Evolutionary conservation across 1,139 yeast species (phyloP).

Genomic region (Blastobotrys aristatus): DNA sequence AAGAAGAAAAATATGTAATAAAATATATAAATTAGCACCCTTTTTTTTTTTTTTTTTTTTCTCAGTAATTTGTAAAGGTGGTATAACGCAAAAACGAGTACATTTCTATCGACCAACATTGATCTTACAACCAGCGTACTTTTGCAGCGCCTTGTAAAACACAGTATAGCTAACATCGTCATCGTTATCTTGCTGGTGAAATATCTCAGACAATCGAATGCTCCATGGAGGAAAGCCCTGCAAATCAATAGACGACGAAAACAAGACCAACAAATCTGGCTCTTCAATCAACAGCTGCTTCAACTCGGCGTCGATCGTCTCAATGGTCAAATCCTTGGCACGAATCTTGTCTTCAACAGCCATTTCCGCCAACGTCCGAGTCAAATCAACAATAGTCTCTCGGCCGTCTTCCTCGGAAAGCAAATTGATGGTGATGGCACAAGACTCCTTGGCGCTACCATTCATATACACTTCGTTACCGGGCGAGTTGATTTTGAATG

Average conservation of each 20-base stretch:
- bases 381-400: constrained; percentile 80
- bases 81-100: not conserved
- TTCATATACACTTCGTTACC: constrained; percentile 19
- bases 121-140: constrained; percentile 73
- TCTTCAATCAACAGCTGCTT: constrained; percentile 76
- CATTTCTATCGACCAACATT: constrained; percentile 80
- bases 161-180: constrained; percentile 73
- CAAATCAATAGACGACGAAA: constrained; percentile 80
- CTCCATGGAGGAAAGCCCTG: constrained; percentile 99
- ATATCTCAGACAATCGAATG: constrained; percentile 80
- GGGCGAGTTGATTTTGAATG: constrained; percentile 17
- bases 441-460: constrained; percentile 16
- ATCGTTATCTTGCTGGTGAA: constrained; percentile 86
- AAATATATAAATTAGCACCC: not conserved
- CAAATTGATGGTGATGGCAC: constrained; percentile 42
- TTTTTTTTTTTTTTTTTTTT: no score
- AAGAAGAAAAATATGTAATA: not conserved
- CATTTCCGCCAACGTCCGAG: constrained; percentile 77
- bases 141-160: constrained; percentile 76
- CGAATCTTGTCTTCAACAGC: constrained; percentile 58
- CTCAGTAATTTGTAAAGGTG: no score
- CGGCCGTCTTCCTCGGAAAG: constrained; percentile 81
- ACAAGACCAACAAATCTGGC: constrained; percentile 80
- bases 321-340: constrained; percentile 66
- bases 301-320: constrained; percentile 69